Evolutionary conservation across 371 early-diverging fungal species (phyloP), one percentile per base, ranked within the genome.

Genomic region (Rhizopus delemar): DNA sequence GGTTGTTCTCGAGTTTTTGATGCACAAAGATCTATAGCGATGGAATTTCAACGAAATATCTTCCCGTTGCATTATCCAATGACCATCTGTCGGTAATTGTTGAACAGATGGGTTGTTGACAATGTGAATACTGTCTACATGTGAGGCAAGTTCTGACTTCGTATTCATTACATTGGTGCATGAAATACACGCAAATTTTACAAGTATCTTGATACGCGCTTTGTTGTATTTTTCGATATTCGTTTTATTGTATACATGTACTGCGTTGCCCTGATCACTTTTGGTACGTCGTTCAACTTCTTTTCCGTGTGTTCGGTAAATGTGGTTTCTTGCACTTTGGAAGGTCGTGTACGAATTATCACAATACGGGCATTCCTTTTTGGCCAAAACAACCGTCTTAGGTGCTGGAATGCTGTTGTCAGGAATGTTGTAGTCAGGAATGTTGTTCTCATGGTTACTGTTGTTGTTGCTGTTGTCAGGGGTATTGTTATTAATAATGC

Each of bases 331-430:
- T 56, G 56, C 56, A 28, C 34, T 56, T 33, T 56, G 29, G 22
- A 56, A 56, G 22, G 33, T 28, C 46, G 46, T 56, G 46, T 56
- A 56, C 16, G 56, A 33, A 33, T 56, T 56, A 56, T 56, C 56
- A 56, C 56, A 56, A 43, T 33, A 56, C 22, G 56, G 56, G 41
- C 41, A 53, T 56, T 56, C 56, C 46, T n/a, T 56, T 33, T 56
- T 56, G 56, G 46, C 29, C 56, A 56, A 56, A 56, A 32, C 46
- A 56, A 56, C 33, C 15, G 56, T 56, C 41, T 53, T 53, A 53
- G 53, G 36, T 53, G 41, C 29, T 45, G 34, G 45, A 56, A 12
- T 36, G 36, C 36, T 5, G 5, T 6, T 36, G 5, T 46, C 43
- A 28, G 46, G 13, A 33, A 28, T 1, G 33, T 46, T 46, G 56